phyloP scores from a whole-genome alignment of 2,329 filamentous ascomycete species.

The Byssochlamys sp. region DNA sequence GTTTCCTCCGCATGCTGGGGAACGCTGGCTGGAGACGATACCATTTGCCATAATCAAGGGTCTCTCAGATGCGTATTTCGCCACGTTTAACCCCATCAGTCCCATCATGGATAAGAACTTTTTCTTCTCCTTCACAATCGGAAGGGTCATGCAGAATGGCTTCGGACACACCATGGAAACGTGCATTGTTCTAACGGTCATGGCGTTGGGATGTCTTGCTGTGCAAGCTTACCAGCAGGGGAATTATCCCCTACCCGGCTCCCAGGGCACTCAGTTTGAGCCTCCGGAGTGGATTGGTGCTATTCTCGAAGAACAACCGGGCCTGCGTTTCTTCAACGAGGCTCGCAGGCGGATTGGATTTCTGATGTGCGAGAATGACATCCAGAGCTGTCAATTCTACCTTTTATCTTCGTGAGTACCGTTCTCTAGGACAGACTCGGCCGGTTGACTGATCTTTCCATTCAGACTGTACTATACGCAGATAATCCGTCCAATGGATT shows the following conservation, averaged over 20 bases:
- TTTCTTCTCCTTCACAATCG: conserved; percentile 43
- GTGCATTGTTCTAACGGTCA: conserved; percentile 42
- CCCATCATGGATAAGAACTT: conserved; percentile 45
- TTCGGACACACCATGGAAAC: conserved; percentile 46
- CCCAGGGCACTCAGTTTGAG: conserved; percentile 24
- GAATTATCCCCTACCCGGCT: conserved; percentile 36
- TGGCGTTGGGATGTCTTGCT: conserved; percentile 44
- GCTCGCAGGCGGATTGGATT: conserved; percentile 44
- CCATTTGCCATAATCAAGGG: conserved; percentile 42
- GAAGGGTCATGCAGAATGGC: conserved; percentile 39
- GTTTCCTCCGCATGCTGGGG: conserved; percentile 25
- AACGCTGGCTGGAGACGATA: conserved; percentile 39
- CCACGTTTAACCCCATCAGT: conserved; percentile 45
- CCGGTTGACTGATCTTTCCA: not conserved
- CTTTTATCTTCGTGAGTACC: conserved; percentile 38
- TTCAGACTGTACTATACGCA: conserved; percentile 42
- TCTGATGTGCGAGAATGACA: conserved; percentile 41
- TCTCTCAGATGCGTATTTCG: conserved; percentile 45
- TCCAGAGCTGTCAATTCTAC: conserved; percentile 46
- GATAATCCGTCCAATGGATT: conserved; percentile 44
- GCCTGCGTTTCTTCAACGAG: conserved; percentile 47
- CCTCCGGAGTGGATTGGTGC: conserved; percentile 29
- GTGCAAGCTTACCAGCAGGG: conserved; percentile 42
- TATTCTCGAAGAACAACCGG: conserved; percentile 33
- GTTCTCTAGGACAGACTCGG: not conserved